phyloP scores from a whole-genome alignment of 148 eudicot genomes.

The Pharnaceum exiguum region DNA sequence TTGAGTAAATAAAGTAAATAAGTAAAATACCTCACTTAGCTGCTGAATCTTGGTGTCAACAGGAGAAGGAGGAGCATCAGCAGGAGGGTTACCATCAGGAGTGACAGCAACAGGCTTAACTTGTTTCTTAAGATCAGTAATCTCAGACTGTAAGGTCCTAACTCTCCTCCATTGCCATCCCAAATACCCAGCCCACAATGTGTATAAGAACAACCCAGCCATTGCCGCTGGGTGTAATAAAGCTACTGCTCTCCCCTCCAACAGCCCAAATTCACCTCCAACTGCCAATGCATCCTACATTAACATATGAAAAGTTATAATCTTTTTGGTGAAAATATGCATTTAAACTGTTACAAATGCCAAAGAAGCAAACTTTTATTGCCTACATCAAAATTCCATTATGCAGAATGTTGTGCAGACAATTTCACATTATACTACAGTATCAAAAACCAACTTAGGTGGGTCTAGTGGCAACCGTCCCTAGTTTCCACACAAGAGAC shows the following conservation, averaged over 20 bases:
- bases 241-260: constrained; percentile 81
- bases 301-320: background rate
- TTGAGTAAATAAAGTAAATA: too few species aligned
- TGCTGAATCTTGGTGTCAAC: constrained; percentile 58
- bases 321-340: background rate
- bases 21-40: constrained; percentile 61
- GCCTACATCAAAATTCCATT: too few species aligned
- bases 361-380: background rate
- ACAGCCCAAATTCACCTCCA: constrained; percentile 80
- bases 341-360: background rate
- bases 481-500: too few species aligned
- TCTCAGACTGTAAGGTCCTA: constrained; percentile 70
- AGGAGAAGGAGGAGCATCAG: constrained; percentile 58
- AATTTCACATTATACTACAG: too few species aligned
- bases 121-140: constrained; percentile 82
- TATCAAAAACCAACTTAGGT: too few species aligned
- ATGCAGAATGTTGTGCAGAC: too few species aligned
- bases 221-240: constrained; percentile 76
- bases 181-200: constrained; percentile 86
- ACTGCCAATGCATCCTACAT: constrained; percentile 79
- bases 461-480: too few species aligned
- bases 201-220: constrained; percentile 66
- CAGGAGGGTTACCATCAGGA: constrained; percentile 55
- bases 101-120: constrained; percentile 79
- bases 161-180: constrained; percentile 99